Conservation (phyloP, 306 rosid species). For the Ziziphus jujuba region DNA sequence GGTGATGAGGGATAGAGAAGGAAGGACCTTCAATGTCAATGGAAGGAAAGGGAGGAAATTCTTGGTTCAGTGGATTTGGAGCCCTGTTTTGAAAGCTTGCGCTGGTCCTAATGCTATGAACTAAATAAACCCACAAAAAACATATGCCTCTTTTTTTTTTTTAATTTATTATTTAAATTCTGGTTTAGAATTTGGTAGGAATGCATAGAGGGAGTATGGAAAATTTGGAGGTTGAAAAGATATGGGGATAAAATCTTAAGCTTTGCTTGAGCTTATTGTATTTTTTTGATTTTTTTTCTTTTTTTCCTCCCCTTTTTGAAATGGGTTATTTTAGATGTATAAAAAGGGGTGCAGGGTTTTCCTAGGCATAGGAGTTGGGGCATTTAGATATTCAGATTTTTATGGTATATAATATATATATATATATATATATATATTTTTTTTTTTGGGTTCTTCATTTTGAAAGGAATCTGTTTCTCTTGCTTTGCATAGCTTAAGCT, state of each 20-base stretch:
- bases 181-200: neutral
- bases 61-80: conserved; percentile 90
- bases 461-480: neutral
- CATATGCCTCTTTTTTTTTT: neutral
- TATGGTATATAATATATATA: neutral
- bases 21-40: conserved; percentile 66
- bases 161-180: too few relatives aligned
- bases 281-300: neutral
- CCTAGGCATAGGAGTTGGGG: neutral
- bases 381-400: conserved; percentile 16
- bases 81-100: conserved; percentile 80
- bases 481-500: too few relatives aligned
- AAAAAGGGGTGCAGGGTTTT: neutral
- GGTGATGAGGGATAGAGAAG: conserved; percentile 62
- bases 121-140: conserved; percentile 8
- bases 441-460: neutral
- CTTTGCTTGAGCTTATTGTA: conserved; percentile 30
- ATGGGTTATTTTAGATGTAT: neutral
- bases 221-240: neutral
- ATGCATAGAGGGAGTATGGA: neutral
- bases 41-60: conserved; percentile 68
- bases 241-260: conserved; percentile 9
- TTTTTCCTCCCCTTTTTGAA: too few relatives aligned
- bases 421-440: neutral
- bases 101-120: conserved; percentile 88